Evolutionary conservation across 345 rosid genomes (phyloP).

Genomic region (Lepidium didymum): DNA sequence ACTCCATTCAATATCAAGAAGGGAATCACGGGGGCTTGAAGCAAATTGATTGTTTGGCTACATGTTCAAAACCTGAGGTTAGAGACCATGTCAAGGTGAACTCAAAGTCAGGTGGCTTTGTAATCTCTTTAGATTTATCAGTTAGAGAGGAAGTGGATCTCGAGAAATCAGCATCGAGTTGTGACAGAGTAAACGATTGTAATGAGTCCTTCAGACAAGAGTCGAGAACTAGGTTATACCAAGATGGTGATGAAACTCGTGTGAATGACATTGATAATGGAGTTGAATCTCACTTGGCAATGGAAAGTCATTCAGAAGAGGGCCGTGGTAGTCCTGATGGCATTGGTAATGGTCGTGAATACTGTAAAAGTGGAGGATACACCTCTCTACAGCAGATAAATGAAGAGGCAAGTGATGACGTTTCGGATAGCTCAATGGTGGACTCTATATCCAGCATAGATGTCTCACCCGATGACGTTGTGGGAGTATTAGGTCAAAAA

Average conservation of each 20-base stretch:
- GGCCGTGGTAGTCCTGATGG: constrained; percentile 29
- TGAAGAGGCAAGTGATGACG: constrained; percentile 45
- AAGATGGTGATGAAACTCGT: constrained; percentile 7
- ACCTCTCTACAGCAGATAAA: constrained; percentile 29
- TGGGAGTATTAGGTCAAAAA: constrained; percentile 79
- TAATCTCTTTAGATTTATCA: constrained; percentile 13
- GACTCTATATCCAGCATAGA: constrained; percentile 54
- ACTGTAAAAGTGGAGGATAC: constrained; percentile 22
- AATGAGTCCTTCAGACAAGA: constrained; percentile 33
- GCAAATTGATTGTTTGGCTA: background rate
- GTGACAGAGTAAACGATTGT: constrained; percentile 24
- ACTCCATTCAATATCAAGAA: background rate
- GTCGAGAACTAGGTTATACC: constrained; percentile 20
- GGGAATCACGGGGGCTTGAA: background rate
- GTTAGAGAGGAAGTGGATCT: constrained; percentile 22
- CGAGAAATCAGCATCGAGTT: constrained; percentile 17
- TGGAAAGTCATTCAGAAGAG: constrained; percentile 25
- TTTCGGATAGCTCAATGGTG: constrained; percentile 55
- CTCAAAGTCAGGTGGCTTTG: constrained; percentile 16
- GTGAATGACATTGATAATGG: constrained; percentile 28
- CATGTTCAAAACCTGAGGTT: background rate
- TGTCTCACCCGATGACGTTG: constrained; percentile 79
- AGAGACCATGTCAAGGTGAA: constrained; percentile 27
- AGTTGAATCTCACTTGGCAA: constrained; percentile 19
- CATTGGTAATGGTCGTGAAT: constrained; percentile 27